These are phyloP conservation scores for Orychophragmus violaceus DNA, from an alignment of 345 rosid genomes.

Conservation along the genomic window DNA sequence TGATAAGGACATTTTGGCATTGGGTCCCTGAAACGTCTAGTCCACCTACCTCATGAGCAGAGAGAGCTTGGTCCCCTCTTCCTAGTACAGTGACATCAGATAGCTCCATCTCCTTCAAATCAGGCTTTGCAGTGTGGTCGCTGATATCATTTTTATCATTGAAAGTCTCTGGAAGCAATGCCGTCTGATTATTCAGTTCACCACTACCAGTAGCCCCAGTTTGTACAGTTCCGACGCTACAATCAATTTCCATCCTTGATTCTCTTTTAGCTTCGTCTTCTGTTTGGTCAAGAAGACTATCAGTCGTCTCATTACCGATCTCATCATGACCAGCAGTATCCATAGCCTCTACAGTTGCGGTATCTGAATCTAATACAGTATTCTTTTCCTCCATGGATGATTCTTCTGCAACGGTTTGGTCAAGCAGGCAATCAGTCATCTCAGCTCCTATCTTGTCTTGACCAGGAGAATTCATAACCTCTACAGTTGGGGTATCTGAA, in stretches of 20 bases:
- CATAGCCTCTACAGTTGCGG: conserved; percentile 23
- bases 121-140: conserved; percentile 23
- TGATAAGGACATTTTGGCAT: conserved; percentile 25
- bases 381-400: conserved; percentile 32
- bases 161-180: conserved; percentile 6
- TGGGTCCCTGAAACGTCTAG: conserved; percentile 21
- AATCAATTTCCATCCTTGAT: conserved; percentile 39
- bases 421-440: conserved; percentile 22
- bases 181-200: conserved; percentile 30
- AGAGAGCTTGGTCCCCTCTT: conserved; percentile 29
- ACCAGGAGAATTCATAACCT: conserved; percentile 23
- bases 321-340: background rate
- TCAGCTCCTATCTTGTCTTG: conserved; percentile 18
- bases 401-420: conserved; percentile 24
- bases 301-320: background rate
- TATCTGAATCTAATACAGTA: conserved; percentile 28
- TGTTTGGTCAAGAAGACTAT: conserved; percentile 23
- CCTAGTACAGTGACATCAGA: conserved; percentile 32
- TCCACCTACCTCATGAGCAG: conserved; percentile 17
- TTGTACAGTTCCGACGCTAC: conserved; percentile 11
- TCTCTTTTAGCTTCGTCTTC: conserved; percentile 30
- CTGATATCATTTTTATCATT: conserved; percentile 16
- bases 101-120: conserved; percentile 22
- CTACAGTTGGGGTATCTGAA: conserved; percentile 26
- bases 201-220: conserved; percentile 21